phyloP scores from a whole-genome alignment of 768 basidiomycete species.

The Boletus tylopilopsis region DNA sequence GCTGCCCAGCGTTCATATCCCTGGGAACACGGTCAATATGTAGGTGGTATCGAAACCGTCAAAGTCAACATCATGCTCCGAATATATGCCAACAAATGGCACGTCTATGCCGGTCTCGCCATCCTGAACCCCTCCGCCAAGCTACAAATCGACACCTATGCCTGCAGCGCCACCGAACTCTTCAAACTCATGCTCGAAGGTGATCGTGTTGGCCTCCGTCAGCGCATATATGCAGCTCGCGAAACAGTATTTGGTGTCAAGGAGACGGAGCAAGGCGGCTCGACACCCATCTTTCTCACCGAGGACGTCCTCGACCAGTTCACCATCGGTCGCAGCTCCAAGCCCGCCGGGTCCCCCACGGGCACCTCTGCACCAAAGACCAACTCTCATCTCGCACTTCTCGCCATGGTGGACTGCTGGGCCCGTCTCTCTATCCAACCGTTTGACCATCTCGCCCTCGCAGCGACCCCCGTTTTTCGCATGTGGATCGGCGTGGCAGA shows the following conservation, averaged over 20 bases:
- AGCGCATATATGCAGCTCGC: constrained; percentile 70
- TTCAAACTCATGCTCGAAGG: constrained; percentile 91
- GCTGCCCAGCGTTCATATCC: constrained; percentile 72
- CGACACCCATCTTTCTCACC: constrained; percentile 71
- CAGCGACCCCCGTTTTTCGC: constrained; percentile 94
- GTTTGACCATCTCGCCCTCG: constrained; percentile 85
- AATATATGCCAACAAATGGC: constrained; percentile 97
- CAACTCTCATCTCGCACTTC: constrained; percentile 90
- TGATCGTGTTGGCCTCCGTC: constrained; percentile 52
- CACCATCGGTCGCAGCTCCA: constrained; percentile 56
- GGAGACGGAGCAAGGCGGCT: constrained; percentile 24
- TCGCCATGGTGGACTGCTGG: constrained; percentile 99
- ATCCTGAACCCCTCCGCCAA: constrained; percentile 92
- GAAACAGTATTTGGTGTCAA: constrained; percentile 69
- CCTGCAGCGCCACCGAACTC: constrained; percentile 78
- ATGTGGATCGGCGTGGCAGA: constrained; percentile 97
- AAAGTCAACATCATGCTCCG: constrained; percentile 95
- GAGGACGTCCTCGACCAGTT: constrained; percentile 85
- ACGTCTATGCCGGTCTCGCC: constrained; percentile 98
- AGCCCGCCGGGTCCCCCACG: constrained; percentile 1
- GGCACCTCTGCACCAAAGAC: constrained; percentile 30
- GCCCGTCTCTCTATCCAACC: constrained; percentile 82
- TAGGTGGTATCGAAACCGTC: constrained; percentile 95
- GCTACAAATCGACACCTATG: constrained; percentile 87
- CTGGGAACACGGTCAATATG: constrained; percentile 94